Base-by-base conservation (phyloP, 208 protist species). In the Strigomonas culicis region DNA sequence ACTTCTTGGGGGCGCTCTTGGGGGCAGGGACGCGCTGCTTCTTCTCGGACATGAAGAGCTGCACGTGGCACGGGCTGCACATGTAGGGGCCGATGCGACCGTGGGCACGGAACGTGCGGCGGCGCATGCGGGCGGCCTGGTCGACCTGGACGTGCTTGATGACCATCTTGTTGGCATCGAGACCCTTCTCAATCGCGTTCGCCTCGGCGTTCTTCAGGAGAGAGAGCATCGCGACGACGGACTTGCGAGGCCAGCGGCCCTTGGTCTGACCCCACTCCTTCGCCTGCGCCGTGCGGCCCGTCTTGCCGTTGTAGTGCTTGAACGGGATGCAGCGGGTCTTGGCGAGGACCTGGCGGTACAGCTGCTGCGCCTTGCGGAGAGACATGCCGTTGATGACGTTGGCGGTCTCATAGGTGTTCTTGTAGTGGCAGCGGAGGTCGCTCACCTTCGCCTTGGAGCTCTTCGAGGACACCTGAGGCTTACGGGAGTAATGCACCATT, bases 261-360 rank as follows among this genome's bases (percentile, higher is more conserved):
- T 96, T 92, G 63, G 88, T 94, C 75, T 95, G 84, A 10, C 88
- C 88, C 81, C 82, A 95, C 69, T 95, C 90, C 79, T 98, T 97
- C 34, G 86, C 88, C 82, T 98, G 93, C 21, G 75, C 93, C 24
- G 92, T 95, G 70, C 92, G 84, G 71, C 94, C 94, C 59, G 72
- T 93, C 81, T 96, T 96, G 66, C 90, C 86, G 70, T 89, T 95
- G 86, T 96, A 97, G 60, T 92, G 84, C 73, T 85, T 93, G 88
- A 98, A 98, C 28, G 96, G 96, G 78, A 98, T 94, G 85, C 86
- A 95, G 63, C 92, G 86, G 53, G 91, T 97, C 84, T 97, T 96
- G 67, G 84, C 87, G 65, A 98, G 81, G 59, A 98, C 94, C 70
- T 97, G 88, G 50, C 92, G 83, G 77, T 98, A 95, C 68, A 94